Conservation (phyloP, 768 basidiomycete species). For the Candolleomyces aberdarensis region DNA sequence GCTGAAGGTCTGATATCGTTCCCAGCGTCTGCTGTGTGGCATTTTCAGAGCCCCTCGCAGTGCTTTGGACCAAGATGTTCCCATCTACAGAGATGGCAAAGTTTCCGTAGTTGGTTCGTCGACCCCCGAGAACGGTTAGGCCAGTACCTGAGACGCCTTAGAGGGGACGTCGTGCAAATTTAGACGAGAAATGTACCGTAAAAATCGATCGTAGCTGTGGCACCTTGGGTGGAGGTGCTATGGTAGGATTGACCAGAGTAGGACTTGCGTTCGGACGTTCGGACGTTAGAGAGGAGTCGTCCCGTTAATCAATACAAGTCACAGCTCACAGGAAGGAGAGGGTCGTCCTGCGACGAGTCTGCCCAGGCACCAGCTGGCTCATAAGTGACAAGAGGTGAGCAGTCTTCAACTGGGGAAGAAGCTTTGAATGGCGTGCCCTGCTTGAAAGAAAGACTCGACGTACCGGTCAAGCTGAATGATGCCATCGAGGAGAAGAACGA, state of each 20-base stretch:
- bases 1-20: conserved; percentile 35
- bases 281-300: neutral
- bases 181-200: conserved; percentile 33
- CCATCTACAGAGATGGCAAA: conserved; percentile 47
- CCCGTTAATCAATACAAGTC: neutral
- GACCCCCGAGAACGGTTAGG: conserved; percentile 48
- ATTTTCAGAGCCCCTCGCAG: conserved; percentile 26
- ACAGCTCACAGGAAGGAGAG: conserved; percentile 33
- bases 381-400: conserved; percentile 53
- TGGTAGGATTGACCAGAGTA: conserved; percentile 47
- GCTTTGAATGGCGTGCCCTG: neutral
- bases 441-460: neutral
- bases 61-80: conserved; percentile 27
- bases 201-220: conserved; percentile 48
- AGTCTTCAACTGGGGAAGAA: conserved; percentile 45
- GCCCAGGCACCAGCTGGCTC: conserved; percentile 47
- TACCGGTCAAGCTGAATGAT: conserved; percentile 41
- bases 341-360: conserved; percentile 39
- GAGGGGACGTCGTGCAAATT: neutral
- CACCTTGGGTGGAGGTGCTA: conserved; percentile 38
- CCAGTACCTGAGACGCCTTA: conserved; percentile 39
- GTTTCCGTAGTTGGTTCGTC: conserved; percentile 42
- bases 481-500: conserved; percentile 42
- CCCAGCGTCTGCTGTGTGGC: conserved; percentile 40
- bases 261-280: conserved; percentile 20